Conservation (phyloP, 1,139 yeast species). For the Lodderomyces elongisporus region DNA sequence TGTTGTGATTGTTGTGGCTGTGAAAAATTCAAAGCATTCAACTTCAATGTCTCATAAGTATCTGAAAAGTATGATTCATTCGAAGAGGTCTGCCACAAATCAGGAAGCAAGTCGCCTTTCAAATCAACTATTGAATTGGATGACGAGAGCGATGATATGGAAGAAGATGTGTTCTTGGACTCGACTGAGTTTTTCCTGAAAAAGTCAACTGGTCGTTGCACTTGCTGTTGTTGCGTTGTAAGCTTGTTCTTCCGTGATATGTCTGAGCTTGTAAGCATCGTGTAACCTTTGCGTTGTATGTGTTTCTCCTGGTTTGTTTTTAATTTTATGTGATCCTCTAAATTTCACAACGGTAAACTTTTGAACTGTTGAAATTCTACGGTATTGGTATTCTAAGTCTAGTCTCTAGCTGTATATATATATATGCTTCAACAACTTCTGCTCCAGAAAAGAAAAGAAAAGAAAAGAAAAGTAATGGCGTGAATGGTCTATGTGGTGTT, state of each 20-base stretch:
- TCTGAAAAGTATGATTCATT: slow-evolving; percentile 11
- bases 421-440: too few species aligned
- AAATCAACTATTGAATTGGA: slow-evolving; percentile 21
- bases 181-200: slow-evolving; percentile 1
- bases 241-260: too few species aligned
- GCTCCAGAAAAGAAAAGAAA: too few species aligned
- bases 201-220: background rate
- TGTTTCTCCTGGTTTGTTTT: background rate
- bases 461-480: too few species aligned
- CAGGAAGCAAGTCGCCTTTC: slow-evolving; percentile 29
- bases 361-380: too few species aligned
- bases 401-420: too few species aligned
- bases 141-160: slow-evolving; percentile 19
- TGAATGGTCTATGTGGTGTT: too few species aligned
- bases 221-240: too few species aligned
- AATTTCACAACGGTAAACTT: too few species aligned
- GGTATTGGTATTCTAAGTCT: too few species aligned
- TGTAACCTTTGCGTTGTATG: background rate
- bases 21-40: background rate
- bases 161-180: slow-evolving; percentile 9
- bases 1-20: background rate
- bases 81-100: slow-evolving; percentile 28
- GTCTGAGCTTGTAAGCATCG: background rate
- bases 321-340: too few species aligned
- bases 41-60: slow-evolving; percentile 1